A percentile compares a stretch with the other conserved stretches of the same genome.
Conservation (phyloP, 2,329 filamentous ascomycete species). For the Neonectria faginata region DNA sequence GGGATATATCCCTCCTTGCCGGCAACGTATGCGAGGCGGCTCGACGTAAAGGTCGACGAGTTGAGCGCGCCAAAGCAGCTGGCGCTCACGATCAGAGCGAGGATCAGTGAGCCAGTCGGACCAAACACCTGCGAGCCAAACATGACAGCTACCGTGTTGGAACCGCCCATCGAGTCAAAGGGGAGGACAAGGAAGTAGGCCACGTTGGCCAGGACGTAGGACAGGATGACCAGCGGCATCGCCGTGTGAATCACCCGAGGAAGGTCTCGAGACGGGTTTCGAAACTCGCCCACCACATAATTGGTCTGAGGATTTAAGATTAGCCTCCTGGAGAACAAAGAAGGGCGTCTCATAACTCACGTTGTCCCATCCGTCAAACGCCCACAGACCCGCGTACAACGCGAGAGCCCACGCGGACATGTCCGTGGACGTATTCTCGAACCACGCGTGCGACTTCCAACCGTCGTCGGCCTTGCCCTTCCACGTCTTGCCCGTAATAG, state of each 20-base stretch:
- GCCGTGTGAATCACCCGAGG: constrained; percentile 96
- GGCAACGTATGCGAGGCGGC: constrained; percentile 91
- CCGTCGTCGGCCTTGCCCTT: constrained; percentile 80
- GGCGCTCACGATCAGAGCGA: constrained; percentile 89
- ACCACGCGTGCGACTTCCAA: constrained; percentile 92
- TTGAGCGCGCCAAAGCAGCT: constrained; percentile 96
- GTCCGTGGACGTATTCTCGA: constrained; percentile 83
- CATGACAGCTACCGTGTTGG: constrained; percentile 95
- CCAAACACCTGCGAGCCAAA: constrained; percentile 95
- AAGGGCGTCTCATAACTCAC: constrained; percentile 64
- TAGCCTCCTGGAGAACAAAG: constrained; percentile 2
- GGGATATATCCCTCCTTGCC: constrained; percentile 97
- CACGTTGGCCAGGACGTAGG: constrained; percentile 90
- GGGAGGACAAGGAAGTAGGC: constrained; percentile 96
- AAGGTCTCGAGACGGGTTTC: constrained; percentile 88
- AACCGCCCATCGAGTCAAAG: constrained; percentile 80
- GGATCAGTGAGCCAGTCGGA: constrained; percentile 80
- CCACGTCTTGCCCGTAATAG: constrained; percentile 83
- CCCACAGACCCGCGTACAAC: constrained; percentile 95
- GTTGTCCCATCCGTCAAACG: constrained; percentile 99
- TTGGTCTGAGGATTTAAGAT: constrained; percentile 76
- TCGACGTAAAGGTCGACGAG: constrained; percentile 92
- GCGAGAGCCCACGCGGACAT: constrained; percentile 92
- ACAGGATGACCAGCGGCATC: constrained; percentile 91
- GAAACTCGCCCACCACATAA: constrained; percentile 97